Percentiles rank a stretch among this genome's conserved stretches.
Conservation (phyloP, 257 asterid species). For the Forsythia viridissima region DNA sequence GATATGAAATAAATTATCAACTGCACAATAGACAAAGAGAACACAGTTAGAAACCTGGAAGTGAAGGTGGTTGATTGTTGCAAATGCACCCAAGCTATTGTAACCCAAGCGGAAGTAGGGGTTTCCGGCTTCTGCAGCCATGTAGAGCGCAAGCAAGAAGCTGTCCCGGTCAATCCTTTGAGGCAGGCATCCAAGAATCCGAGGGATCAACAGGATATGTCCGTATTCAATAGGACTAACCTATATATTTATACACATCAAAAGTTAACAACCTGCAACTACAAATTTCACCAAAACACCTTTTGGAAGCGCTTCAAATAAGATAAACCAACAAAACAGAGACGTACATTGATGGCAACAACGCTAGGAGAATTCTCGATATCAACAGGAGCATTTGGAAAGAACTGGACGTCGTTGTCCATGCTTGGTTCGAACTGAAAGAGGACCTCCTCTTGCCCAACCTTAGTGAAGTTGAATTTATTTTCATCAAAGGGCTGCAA, state of each 20-base stretch:
- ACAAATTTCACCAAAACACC: background rate
- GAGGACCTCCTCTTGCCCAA: slow-evolving; percentile 94
- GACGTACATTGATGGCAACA: slow-evolving; percentile 77
- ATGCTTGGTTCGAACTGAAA: slow-evolving; percentile 76
- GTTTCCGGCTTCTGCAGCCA: slow-evolving; percentile 83
- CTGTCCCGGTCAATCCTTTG: slow-evolving; percentile 79
- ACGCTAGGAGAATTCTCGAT: slow-evolving; percentile 65
- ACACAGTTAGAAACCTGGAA: slow-evolving; percentile 41
- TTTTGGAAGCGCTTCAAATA: background rate
- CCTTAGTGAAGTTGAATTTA: slow-evolving; percentile 95
- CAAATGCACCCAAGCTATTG: slow-evolving; percentile 98
- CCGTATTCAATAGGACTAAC: slow-evolving; percentile 98
- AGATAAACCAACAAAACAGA: background rate
- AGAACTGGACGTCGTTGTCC: slow-evolving; percentile 56
- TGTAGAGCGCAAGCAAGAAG: slow-evolving; percentile 80
- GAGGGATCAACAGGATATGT: slow-evolving; percentile 87
- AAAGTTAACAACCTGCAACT: slow-evolving; percentile 12
- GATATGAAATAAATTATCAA: background rate
- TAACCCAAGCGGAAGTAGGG: slow-evolving; percentile 95
- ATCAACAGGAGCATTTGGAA: slow-evolving; percentile 65
- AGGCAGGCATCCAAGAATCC: slow-evolving; percentile 76
- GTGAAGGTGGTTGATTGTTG: slow-evolving; percentile 97
- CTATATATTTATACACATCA: slow-evolving; percentile 44
- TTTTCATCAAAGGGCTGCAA: slow-evolving; percentile 86
- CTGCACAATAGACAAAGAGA: background rate